Evolutionary conservation across 2,329 filamentous ascomycete species (phyloP), one percentile per base, ranked within the genome.

Genomic region (Alternaria viburni): DNA sequence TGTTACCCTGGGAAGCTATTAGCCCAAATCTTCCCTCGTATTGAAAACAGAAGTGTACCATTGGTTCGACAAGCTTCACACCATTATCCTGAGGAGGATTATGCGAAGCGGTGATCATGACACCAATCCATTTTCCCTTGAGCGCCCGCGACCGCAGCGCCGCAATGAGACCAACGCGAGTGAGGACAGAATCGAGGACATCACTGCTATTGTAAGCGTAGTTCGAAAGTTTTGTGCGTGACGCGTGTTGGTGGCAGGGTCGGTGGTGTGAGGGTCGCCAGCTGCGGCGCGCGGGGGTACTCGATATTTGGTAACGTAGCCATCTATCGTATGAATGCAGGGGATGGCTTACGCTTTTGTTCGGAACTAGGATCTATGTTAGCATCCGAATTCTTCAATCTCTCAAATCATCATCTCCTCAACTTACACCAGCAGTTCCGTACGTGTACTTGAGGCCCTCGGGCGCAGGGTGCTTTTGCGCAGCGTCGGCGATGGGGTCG

Each of bases 141-240:
- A 96, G 88, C 82, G 96, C 96, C 79, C 93, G 92, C 69, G 93
- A 97, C 67, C 96, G 91, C 55, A 98, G 87, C 60, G 92, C 89
- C 30, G 96, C 93, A 61, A 97, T 88, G 65, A 99, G 88, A 55
- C 95, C 96, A 69, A 97, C 94, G 50, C 94, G 91, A 82, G 95
- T 97, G 72, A 97, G 89, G 68, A 99, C 93, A 36, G 93, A 96
- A 78, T 96, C 92, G 74, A 98, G 91, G 60, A 97, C 87, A 74
- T 93, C 90, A 62, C 87, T 89, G 74, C 66, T 58, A 63, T 62
- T 32, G 69, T 79, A 76, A 79, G 83, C 72, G 69, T 69, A 69
- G 71, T 71, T 70, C 62, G 26, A 44, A 43, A 45, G 28, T 36
- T 36, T 12, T 1, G 13, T 12, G 41, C 2, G 32, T 47, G 44